Evolutionary conservation across 495 filamentous ascomycete species (phyloP), one percentile per base, ranked within the genome.

Genomic region (Cercophora scortea): DNA sequence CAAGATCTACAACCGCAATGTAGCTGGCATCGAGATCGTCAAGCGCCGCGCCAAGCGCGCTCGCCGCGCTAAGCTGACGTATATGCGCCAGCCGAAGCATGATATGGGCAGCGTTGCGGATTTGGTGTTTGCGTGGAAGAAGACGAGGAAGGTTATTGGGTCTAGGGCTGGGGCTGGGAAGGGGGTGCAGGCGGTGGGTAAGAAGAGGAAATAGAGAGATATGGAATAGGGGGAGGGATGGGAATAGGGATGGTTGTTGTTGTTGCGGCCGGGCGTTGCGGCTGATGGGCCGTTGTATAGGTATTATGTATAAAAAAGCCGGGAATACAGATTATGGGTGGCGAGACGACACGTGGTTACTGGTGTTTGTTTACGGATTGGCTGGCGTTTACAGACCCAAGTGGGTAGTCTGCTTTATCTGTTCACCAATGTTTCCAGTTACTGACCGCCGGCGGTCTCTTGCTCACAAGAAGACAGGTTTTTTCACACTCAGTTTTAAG

Each of bases 11-110:
- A 85, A 78, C 56, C 90, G 90, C 54, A 88, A 87, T 66, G 85
- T 97, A 46, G 79, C 86, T 61, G 88, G 88, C 52, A 87, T 99
- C 61, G 94, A 99, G 73, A 84, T 99, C 57, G 87, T 97, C 68
- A 86, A 95, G 82, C 78, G 91, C 49, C 77, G 78, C 50, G 75
- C 78, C 68, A 90, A 87, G 84, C 80, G 89, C 69, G 87, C 88
- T 51, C 86, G 93, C 64, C 84, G 94, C 63, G 93, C 92, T 17
- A 76, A 89, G 55, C 76, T 97, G 65, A 95, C 86, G 61, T 96
- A 93, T 71, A 85, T 99, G 87, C 79, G 93, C 74, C 79, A 80
- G 71, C 83, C 83, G 18, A 72, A 74, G 66, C 70, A 73, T 54
- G 71, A 74, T 54, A 65, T 73, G 63, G 71, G 69, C 47, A 73